These are phyloP conservation scores for Stemphylium lycopersici DNA, from an alignment of 2,329 filamentous ascomycete genomes.

Conservation along the genomic window DNA sequence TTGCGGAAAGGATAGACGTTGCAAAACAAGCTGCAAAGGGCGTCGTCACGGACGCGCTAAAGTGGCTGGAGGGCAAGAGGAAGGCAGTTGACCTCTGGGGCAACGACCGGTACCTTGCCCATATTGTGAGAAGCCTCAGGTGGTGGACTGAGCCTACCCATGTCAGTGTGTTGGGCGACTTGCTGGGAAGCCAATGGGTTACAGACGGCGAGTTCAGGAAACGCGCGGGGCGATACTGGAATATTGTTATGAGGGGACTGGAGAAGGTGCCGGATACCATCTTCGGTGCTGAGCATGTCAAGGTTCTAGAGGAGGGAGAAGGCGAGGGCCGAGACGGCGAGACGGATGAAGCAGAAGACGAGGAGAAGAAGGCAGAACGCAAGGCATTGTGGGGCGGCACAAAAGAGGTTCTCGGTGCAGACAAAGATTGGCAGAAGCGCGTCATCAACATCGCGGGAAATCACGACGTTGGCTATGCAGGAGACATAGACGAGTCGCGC, in stretches of 20 bases:
- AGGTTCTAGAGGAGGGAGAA: neutral
- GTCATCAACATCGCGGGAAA: conserved; percentile 93
- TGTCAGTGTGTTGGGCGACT: conserved; percentile 84
- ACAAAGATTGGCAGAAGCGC: conserved; percentile 70
- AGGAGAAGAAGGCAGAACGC: conserved; percentile 11
- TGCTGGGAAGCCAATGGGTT: conserved; percentile 96
- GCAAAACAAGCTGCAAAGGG: conserved; percentile 23
- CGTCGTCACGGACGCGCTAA: conserved; percentile 66
- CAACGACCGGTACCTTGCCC: conserved; percentile 93
- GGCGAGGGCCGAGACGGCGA: conserved; percentile 24
- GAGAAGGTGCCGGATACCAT: conserved; percentile 62
- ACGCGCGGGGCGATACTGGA: conserved; percentile 79
- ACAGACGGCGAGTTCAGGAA: conserved; percentile 79
- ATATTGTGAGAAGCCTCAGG: conserved; percentile 82
- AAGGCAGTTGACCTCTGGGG: conserved; percentile 89
- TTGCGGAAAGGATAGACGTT: conserved; percentile 17
- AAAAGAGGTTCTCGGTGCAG: conserved; percentile 50
- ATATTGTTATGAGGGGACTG: conserved; percentile 73
- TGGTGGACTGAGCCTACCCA: conserved; percentile 90
- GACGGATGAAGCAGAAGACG: conserved; percentile 26
- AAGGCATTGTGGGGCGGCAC: conserved; percentile 32
- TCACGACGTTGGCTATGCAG: conserved; percentile 95
- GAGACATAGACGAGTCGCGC: conserved; percentile 79
- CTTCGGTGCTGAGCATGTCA: conserved; percentile 19
- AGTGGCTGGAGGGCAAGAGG: conserved; percentile 68